Conservation (phyloP, 495 filamentous ascomycete species). For the Zalerion maritima region DNA sequence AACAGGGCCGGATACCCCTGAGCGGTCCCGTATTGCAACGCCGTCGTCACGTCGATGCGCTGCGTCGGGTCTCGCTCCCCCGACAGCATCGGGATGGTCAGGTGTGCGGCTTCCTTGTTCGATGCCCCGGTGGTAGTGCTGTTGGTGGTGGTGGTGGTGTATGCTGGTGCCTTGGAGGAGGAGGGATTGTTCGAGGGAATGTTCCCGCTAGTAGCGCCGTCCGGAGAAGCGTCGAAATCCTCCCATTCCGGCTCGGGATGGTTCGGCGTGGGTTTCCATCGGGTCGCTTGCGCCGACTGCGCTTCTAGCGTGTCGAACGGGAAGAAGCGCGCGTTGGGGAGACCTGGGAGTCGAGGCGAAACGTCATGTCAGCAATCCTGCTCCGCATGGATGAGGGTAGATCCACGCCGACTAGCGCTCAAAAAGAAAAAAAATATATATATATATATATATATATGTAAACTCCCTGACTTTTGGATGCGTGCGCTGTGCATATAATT, state of each 20-base stretch:
- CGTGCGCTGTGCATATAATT: too few species aligned
- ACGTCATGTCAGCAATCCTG: constrained; percentile 1
- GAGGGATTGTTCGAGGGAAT: constrained; percentile 12
- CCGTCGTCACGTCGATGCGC: constrained; percentile 66
- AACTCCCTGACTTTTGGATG: too few species aligned
- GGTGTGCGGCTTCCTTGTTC: constrained; percentile 28
- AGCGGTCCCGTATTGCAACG: constrained; percentile 73
- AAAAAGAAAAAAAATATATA: too few species aligned
- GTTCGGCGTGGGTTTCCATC: constrained; percentile 55
- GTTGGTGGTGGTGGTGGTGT: too few species aligned
- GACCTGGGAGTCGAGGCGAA: constrained; percentile 43
- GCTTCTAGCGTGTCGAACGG: constrained; percentile 85
- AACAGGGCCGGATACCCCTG: constrained; percentile 63
- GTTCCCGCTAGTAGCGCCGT: constrained; percentile 17
- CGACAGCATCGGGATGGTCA: constrained; percentile 57
- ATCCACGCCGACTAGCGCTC: too few species aligned
- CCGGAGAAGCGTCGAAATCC: constrained; percentile 6
- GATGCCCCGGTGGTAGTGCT: too few species aligned
- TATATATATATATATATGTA: too few species aligned
- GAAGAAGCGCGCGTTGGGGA: constrained; percentile 69
- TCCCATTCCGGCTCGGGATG: constrained; percentile 25
- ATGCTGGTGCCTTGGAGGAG: constrained; percentile 13
- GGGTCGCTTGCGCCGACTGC: constrained; percentile 52
- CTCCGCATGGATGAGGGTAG: too few species aligned
- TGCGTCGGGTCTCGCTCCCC: constrained; percentile 34